These are phyloP conservation scores for Candida ulmi DNA, from an alignment of 805 yeast genomes.

Conservation along the genomic window DNA sequence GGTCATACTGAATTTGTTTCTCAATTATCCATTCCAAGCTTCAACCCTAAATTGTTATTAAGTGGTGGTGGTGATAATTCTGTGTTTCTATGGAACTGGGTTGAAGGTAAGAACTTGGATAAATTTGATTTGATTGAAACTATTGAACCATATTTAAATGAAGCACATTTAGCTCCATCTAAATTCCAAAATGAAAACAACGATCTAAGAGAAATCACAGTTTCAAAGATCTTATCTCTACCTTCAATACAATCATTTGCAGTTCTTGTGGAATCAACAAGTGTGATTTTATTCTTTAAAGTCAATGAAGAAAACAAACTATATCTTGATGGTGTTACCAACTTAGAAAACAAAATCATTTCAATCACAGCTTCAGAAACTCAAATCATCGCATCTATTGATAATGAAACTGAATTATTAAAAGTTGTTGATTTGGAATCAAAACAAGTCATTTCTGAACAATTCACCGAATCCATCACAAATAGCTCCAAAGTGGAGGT, in stretches of 20 bases:
- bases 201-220: constrained; percentile 45
- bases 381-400: constrained; percentile 29
- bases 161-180: constrained; percentile 57
- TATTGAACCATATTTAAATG: constrained; percentile 40
- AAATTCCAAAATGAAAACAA: constrained; percentile 52
- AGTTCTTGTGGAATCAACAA: constrained; percentile 48
- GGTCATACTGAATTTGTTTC: constrained; percentile 87
- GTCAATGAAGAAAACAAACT: constrained; percentile 18
- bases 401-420: constrained; percentile 21
- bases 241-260: constrained; percentile 28
- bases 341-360: constrained; percentile 25
- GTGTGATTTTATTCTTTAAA: constrained; percentile 30
- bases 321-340: constrained; percentile 23
- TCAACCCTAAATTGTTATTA: constrained; percentile 46
- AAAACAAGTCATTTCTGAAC: constrained; percentile 28
- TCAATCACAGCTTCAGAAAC: constrained; percentile 28
- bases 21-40: constrained; percentile 48
- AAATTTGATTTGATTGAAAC: constrained; percentile 42
- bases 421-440: constrained; percentile 15
- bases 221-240: constrained; percentile 38
- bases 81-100: constrained; percentile 79
- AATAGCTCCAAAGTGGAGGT: constrained; percentile 17
- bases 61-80: constrained; percentile 91
- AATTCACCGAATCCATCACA: constrained; percentile 20
- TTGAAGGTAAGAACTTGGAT: constrained; percentile 36